phyloP scores from a whole-genome alignment of 768 basidiomycete species.

The Podaxis carcinomalis region DNA sequence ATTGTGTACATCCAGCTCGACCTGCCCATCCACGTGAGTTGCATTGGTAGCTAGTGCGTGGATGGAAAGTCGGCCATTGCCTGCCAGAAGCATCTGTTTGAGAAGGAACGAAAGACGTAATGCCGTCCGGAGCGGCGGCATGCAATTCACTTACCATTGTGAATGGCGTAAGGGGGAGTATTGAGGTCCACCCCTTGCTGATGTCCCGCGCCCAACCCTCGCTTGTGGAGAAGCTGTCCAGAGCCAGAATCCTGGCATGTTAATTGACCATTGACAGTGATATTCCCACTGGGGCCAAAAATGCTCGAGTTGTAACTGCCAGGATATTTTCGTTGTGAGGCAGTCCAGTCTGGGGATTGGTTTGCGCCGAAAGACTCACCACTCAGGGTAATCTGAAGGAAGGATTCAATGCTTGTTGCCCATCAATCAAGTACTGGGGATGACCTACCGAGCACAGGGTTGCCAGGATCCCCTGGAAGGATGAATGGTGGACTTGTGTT shows the following conservation, averaged over 20 bases:
- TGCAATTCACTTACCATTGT: constrained; percentile 48
- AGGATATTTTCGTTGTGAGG: constrained; percentile 2
- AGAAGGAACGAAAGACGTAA: not conserved
- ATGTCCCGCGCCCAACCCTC: constrained; percentile 47
- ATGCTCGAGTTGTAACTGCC: constrained; percentile 56
- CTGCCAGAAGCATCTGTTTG: constrained; percentile 24
- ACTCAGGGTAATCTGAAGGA: constrained; percentile 58
- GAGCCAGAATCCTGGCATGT: constrained; percentile 35
- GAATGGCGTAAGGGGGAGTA: constrained; percentile 62
- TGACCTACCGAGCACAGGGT: constrained; percentile 33
- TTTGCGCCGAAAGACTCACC: constrained; percentile 30
- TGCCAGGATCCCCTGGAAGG: constrained; percentile 55
- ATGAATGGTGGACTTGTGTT: constrained; percentile 51
- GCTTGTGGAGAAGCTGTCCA: constrained; percentile 26
- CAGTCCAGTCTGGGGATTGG: constrained; percentile 2
- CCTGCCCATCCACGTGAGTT: constrained; percentile 57
- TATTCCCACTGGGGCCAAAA: constrained; percentile 69
- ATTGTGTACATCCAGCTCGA: constrained; percentile 67
- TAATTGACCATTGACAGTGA: constrained; percentile 62
- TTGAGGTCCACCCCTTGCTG: constrained; percentile 48
- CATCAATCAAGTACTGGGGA: not conserved
- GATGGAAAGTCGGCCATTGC: constrained; percentile 44
- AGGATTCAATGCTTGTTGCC: constrained; percentile 1
- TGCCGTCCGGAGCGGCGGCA: not conserved
- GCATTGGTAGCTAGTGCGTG: constrained; percentile 68